These are phyloP conservation scores for Trichophaea hybrida DNA, from an alignment of 2,329 filamentous ascomycete genomes.

Conservation along the genomic window DNA sequence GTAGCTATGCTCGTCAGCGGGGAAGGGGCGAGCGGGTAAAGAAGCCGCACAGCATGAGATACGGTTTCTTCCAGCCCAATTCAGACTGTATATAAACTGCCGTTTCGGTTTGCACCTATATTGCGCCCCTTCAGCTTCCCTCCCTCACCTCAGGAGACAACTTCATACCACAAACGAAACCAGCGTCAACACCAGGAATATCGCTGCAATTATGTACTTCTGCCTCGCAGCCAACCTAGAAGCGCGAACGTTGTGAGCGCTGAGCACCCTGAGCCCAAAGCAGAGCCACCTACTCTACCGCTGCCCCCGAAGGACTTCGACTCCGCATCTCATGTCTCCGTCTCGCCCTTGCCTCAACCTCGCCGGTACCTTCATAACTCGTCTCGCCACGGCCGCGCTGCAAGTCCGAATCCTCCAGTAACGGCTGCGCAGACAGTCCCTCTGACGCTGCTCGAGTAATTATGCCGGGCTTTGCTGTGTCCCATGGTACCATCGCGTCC, in stretches of 20 bases:
- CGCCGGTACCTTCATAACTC: constrained; percentile 26
- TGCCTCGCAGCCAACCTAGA: constrained; percentile 54
- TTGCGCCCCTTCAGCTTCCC: neutral
- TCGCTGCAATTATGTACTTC: constrained; percentile 74
- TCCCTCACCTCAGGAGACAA: neutral
- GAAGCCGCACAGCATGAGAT: constrained; percentile 74
- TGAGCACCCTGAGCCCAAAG: constrained; percentile 28
- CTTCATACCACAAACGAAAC: constrained; percentile 54
- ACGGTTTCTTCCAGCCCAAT: constrained; percentile 92
- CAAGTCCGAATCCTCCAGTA: constrained; percentile 28
- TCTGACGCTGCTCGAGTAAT: constrained; percentile 30
- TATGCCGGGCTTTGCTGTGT: constrained; percentile 31
- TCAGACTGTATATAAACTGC: constrained; percentile 89
- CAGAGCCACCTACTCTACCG: constrained; percentile 30
- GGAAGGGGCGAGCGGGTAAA: neutral
- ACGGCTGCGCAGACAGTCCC: constrained; percentile 32
- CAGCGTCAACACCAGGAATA: constrained; percentile 71
- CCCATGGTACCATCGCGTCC: constrained; percentile 10
- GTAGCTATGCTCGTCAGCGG: constrained; percentile 35
- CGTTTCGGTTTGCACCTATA: constrained; percentile 71
- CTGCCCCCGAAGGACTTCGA: constrained; percentile 17
- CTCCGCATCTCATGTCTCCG: constrained; percentile 20
- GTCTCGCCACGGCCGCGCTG: constrained; percentile 28
- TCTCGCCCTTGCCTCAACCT: constrained; percentile 12
- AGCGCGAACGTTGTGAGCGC: constrained; percentile 31